Base-by-base conservation (phyloP, 495 filamentous ascomycete species). In the Gamarada debralockiae region DNA sequence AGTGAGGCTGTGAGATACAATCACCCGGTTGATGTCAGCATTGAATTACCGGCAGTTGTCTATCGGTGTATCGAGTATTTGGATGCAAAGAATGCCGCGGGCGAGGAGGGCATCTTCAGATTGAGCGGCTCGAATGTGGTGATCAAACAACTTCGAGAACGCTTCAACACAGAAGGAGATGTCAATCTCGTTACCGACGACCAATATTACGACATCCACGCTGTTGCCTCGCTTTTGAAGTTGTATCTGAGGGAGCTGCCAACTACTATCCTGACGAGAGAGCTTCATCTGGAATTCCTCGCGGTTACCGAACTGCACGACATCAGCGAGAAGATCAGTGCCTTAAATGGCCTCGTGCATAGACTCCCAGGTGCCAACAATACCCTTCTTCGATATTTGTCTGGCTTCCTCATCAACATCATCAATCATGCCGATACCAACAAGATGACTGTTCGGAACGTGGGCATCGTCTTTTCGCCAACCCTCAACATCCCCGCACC, bases 401-500 rank as follows among this genome's bases (percentile, higher is more conserved):
- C 89, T 33, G 77, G 83, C 9, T 96, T 93, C 69, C 68, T 98
- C 56, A 87, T 96, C 61, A 83, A 83, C 58, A 90, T 97, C 58
- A 86, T 96, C 56, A 88, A 90, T 63, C 88, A 97, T 57, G 78
- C 89, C 2, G 86, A 91, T 56, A 75, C 86, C 59, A 98, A 98
- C 72, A 97, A 97, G 73, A 98, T 98, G 93, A 96, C 86, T 4
- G 89, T 97, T 48, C 82, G 93, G 34, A 98, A 98, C 67, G 90
- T 98, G 45, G 90, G 93, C 58, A 98, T 98, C 56, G 92, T 97
- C 50, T 98, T 97, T 69, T 93, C 95, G n/a, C 93, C 93, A 1
- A 97, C 95, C 0, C 78, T 97, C 27, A 97, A 97, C 68, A 97
- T 98, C 36, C 92, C 95, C 0, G 90, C 90, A 1, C 92, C 95